Percentiles rank a stretch among this genome's conserved stretches.
phyloP scores from a whole-genome alignment of 306 rosid species.

The Casuarina equisetifolia region DNA sequence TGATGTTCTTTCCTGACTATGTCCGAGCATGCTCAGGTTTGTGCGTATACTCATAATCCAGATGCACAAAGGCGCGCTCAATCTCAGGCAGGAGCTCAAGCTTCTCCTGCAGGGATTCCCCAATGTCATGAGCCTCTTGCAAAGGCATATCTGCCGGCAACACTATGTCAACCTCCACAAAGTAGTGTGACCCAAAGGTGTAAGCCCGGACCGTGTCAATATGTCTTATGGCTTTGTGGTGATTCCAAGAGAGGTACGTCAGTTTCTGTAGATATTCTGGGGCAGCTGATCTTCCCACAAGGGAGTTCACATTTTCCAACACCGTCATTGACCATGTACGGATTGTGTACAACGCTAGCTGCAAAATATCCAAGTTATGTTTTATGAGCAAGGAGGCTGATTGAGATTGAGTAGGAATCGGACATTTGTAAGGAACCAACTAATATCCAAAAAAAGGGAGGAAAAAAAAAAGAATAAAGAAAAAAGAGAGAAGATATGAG shows the following conservation, averaged over 20 bases:
- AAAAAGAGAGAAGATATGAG: not conserved
- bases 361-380: slow-evolving; percentile 29
- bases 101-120: slow-evolving; percentile 85
- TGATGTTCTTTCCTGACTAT: slow-evolving; percentile 26
- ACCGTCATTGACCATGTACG: slow-evolving; percentile 97
- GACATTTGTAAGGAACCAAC: no score
- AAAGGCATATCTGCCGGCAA: slow-evolving; percentile 82
- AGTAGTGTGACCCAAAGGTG: slow-evolving; percentile 95
- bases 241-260: slow-evolving; percentile 97
- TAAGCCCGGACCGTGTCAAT: slow-evolving; percentile 91
- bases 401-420: not conserved
- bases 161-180: slow-evolving; percentile 95
- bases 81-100: slow-evolving; percentile 85
- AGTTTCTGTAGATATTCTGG: slow-evolving; percentile 92
- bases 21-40: slow-evolving; percentile 94
- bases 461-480: not conserved
- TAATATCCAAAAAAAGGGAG: not conserved
- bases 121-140: slow-evolving; percentile 93
- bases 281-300: slow-evolving; percentile 88
- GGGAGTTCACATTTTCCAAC: slow-evolving; percentile 87
- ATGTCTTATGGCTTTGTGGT: slow-evolving; percentile 78
- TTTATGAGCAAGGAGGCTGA: not conserved
- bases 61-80: slow-evolving; percentile 95
- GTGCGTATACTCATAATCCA: slow-evolving; percentile 89
- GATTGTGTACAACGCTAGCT: slow-evolving; percentile 92